Evolutionary conservation across 2,329 filamentous ascomycete genomes (phyloP), one percentile per base, ranked within the genome.

Genomic region (Paradendryphiella salina): DNA sequence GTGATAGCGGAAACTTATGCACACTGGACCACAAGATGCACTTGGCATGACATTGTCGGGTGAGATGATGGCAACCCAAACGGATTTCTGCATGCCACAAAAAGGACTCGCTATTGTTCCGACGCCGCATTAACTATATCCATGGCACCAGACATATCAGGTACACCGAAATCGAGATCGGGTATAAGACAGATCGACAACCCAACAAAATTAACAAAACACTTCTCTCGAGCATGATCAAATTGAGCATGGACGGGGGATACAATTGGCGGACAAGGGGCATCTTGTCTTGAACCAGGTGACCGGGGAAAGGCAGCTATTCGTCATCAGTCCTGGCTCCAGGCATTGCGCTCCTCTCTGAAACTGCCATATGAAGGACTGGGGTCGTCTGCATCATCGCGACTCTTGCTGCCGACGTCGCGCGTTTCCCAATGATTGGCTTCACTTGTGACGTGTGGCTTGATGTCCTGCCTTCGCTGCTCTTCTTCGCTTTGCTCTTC

Each of bases 391-490:
- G 61, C 34, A 2, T 63, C 55, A 48, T 66, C 57, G 33, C 60
- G 51, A 8, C 33, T 28, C 28, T 48, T 29, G n/a, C 60, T 46
- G 46, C 54, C 60, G 41, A 67, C 65, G 34, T 74, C 61, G 45
- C 72, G 65, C 10, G 52, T 59, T 57, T 77, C 71, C 78, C 79
- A 81, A 20, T 73, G 69, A 36, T 58, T 57, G 10, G 75, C 74
- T 54, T 79, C 77, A 47, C 76, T 74, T 3, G 73, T 73, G 18
- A 74, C 68, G 29, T 71, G 64, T 1, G 72, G 70, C 18, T 65
- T 66, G 42, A 66, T 67, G 23, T 72, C 68, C 21, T 68, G 60
- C 31, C 66, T 61, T 7, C 56, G 54, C n/a, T 70, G 61, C 9
- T 69, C 69, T 20, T 75, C 71, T 17, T 72, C 70, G 18, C 53